Base-by-base conservation (phyloP, 2,329 filamentous ascomycete genomes). In the Cytospora piceicola region DNA sequence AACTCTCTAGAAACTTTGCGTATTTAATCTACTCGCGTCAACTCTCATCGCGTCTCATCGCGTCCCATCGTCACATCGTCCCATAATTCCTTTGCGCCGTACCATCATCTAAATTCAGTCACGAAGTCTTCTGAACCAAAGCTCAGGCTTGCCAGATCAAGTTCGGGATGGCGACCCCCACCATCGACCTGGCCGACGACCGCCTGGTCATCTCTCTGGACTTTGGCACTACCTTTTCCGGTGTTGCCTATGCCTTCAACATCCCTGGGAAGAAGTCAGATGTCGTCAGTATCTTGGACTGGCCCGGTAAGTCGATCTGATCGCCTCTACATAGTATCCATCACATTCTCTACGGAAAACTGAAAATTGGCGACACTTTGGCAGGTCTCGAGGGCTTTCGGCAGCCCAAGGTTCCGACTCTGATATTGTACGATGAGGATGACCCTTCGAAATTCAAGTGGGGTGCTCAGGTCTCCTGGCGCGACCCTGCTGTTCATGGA, bases 161-260 rank as follows among this genome's bases (percentile, higher is more conserved):
- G 22, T 14, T 9, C 59, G 55, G 0, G 4, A 61, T 61, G 59
- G 15, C 51, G 1, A 5, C 36, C 0, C 32, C 62, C 34, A 34
- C 2, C 6, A 32, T 6, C 7, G 7, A 36, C 20, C 9, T 11
- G 39, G 20, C 55, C 0, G 63, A 30, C 14, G 63, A 64, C 36
- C 63, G 66, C 24, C 56, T 69, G 7, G 68, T 69, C 55, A 68
- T 69, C n/a, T 49, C 66, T 2, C 58, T 69, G 12, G 68, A 69
- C 58, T 69, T 69, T 22, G 68, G 68, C 0, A 69, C 68, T 2
- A 69, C 66, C 5, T 69, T 51, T 46, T 68, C 68, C 32, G 75
- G 75, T 17, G 72, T 77, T 0, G 65, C 73, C 0, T 76, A 72
- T 61, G 57, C 52, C 15, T 65, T 61, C 51, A 56, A 65, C 20